Conservation (phyloP, 768 basidiomycete species). For the Mycena olivaceomarginata region DNA sequence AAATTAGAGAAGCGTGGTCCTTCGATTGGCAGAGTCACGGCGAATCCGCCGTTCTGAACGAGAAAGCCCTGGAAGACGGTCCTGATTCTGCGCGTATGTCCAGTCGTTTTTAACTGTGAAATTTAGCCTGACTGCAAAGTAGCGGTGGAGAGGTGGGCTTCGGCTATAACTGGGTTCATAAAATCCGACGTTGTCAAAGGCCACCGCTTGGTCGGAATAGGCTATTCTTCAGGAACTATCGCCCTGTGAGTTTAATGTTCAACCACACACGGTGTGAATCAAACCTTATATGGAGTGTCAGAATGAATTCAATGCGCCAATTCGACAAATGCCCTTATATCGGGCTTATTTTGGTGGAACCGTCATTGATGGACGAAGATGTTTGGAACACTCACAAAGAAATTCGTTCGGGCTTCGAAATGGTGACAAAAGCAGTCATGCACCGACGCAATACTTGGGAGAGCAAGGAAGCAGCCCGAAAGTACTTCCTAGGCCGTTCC, state of each 20-base stretch:
- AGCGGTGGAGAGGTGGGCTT: constrained; percentile 41
- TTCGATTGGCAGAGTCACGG: too few relatives aligned
- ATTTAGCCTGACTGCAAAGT: constrained; percentile 6
- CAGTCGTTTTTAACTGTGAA: background rate
- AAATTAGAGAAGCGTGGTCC: constrained; percentile 45
- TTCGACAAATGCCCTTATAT: constrained; percentile 19
- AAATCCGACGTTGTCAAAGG: constrained; percentile 26
- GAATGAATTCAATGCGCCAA: background rate
- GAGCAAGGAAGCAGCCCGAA: constrained; percentile 46
- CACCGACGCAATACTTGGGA: constrained; percentile 47
- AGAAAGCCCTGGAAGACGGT: constrained; percentile 41
- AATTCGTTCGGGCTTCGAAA: constrained; percentile 29
- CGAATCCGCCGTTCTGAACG: background rate
- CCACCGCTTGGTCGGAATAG: background rate
- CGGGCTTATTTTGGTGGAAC: constrained; percentile 27
- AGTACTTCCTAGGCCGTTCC: constrained; percentile 41
- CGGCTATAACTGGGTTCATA: constrained; percentile 28
- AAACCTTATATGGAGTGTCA: background rate
- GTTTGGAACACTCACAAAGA: constrained; percentile 44
- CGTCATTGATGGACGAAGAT: constrained; percentile 4
- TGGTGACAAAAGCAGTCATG: constrained; percentile 32
- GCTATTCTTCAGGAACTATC: constrained; percentile 16
- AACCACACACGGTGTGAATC: background rate
- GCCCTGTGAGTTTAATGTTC: background rate
- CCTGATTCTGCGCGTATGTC: constrained; percentile 45